Evolutionary conservation across 192 early-diverging fungal species (phyloP).

Genomic region (Gigaspora rosea): DNA sequence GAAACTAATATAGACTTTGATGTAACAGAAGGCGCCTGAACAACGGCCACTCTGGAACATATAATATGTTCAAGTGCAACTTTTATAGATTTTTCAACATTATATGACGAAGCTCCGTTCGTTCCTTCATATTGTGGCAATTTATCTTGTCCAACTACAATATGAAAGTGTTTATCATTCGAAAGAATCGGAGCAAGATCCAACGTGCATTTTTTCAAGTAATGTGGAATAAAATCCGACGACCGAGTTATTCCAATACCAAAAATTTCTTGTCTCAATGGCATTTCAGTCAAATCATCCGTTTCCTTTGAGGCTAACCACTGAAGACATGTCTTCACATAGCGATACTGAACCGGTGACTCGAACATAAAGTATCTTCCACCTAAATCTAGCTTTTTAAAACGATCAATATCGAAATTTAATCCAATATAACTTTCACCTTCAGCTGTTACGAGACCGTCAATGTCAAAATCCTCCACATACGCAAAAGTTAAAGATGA

Average conservation of each 20-base stretch:
- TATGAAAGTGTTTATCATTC: not conserved
- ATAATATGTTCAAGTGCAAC: slow-evolving; percentile 34
- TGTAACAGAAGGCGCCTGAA: slow-evolving; percentile 34
- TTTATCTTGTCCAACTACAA: not conserved
- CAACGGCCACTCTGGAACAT: slow-evolving; percentile 34
- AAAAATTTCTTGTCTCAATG: not conserved
- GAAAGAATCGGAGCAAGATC: slow-evolving; percentile 18
- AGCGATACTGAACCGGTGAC: not conserved
- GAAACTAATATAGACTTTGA: slow-evolving; percentile 37
- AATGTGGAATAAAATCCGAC: not conserved
- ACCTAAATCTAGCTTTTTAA: not conserved
- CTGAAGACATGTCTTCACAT: not conserved
- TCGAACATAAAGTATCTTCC: slow-evolving; percentile 7
- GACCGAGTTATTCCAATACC: not conserved
- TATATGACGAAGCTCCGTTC: slow-evolving; percentile 8
- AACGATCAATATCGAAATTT: not conserved
- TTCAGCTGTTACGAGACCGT: not conserved
- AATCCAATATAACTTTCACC: not conserved
- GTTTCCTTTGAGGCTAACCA: not conserved
- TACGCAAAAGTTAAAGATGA: not conserved
- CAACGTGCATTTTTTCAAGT: not conserved
- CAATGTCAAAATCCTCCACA: not conserved
- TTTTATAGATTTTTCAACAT: slow-evolving; percentile 32
- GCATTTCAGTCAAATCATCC: not conserved
- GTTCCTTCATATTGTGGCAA: not conserved